Evolutionary conservation across 1,284 basidiomycete genomes (phyloP).

Genomic region (Cryptococcus sp.): DNA sequence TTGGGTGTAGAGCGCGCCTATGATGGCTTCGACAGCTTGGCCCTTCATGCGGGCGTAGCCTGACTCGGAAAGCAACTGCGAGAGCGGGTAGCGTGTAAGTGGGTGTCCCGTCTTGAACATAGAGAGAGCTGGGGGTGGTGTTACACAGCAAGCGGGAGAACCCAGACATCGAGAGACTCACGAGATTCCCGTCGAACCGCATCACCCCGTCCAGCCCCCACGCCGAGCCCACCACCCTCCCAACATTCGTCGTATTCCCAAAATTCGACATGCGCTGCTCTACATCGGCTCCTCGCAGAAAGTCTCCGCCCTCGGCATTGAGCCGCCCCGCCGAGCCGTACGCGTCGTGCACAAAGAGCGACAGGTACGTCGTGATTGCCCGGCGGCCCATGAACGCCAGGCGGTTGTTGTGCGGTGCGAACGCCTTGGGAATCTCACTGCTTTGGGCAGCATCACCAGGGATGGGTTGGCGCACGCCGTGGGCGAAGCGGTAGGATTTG

Average conservation of each 20-base stretch:
- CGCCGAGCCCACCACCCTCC: slow-evolving; percentile 33
- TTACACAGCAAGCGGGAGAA: neutral
- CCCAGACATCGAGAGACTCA: slow-evolving; percentile 24
- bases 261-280: slow-evolving; percentile 36
- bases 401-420: slow-evolving; percentile 40
- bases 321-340: slow-evolving; percentile 7
- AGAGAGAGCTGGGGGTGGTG: neutral
- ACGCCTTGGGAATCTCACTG: neutral
- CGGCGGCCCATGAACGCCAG: slow-evolving; percentile 46
- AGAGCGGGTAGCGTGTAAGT: neutral
- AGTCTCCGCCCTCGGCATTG: slow-evolving; percentile 22
- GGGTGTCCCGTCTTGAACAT: no score
- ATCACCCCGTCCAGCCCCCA: slow-evolving; percentile 44
- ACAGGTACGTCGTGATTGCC: slow-evolving; percentile 40
- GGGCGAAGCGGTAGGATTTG: slow-evolving; percentile 46
- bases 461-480: slow-evolving; percentile 26
- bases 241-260: slow-evolving; percentile 39
- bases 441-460: neutral
- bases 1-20: slow-evolving; percentile 45
- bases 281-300: slow-evolving; percentile 27
- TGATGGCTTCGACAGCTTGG: slow-evolving; percentile 40
- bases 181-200: slow-evolving; percentile 44
- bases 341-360: slow-evolving; percentile 45
- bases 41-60: slow-evolving; percentile 36
- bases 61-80: slow-evolving; percentile 24